Conservation (phyloP, 345 rosid genomes). For the Populus nigra region DNA sequence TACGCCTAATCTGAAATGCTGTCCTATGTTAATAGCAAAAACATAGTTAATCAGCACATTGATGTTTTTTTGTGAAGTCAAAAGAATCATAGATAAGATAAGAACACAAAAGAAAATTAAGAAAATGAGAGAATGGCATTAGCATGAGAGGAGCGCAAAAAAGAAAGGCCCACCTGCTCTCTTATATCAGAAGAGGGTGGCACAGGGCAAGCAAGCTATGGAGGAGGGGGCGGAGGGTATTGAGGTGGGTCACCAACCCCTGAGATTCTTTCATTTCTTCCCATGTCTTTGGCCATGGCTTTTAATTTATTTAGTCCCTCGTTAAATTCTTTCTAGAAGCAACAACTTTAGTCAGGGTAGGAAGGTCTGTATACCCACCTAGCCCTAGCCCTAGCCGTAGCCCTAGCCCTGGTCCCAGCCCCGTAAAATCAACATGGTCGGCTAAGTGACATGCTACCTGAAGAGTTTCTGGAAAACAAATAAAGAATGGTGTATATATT, state of each 20-base stretch:
- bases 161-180: not conserved
- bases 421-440: conserved; percentile 5
- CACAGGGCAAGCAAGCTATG: not conserved
- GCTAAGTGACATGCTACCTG: conserved; percentile 9
- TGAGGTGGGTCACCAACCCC: conserved; percentile 20
- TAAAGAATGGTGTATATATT: not conserved
- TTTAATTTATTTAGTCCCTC: not conserved
- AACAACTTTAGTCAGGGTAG: too few relatives aligned
- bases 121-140: not conserved
- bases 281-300: not conserved
- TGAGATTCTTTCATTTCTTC: not conserved
- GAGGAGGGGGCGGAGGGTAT: not conserved
- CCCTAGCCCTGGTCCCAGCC: not conserved
- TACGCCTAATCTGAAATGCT: not conserved
- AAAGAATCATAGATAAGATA: not conserved
- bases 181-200: not conserved
- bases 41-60: not conserved
- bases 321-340: conserved; percentile 16
- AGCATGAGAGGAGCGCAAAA: not conserved
- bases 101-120: not conserved
- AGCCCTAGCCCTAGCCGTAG: not conserved
- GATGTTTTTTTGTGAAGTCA: not conserved
- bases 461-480: not conserved
- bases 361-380: not conserved
- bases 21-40: not conserved